A percentile compares a stretch with the other conserved stretches of the same genome.
These are phyloP conservation scores for Calonectria honghensis DNA, from an alignment of 2,329 filamentous ascomycete species.

Conservation along the genomic window DNA sequence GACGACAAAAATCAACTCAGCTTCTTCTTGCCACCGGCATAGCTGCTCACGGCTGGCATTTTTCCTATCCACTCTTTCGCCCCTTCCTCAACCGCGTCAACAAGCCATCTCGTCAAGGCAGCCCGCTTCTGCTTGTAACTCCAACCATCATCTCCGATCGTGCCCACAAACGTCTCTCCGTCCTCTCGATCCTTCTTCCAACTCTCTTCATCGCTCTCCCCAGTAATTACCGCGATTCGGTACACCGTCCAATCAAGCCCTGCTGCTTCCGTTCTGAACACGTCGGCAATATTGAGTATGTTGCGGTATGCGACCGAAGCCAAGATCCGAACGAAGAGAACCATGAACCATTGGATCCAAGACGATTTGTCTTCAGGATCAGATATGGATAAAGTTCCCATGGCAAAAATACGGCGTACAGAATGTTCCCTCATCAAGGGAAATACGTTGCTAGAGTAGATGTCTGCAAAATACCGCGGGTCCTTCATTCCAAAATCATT, in stretches of 20 bases:
- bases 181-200: constrained; percentile 26
- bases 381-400: constrained; percentile 24
- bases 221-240: constrained; percentile 1
- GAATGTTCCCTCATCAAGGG: constrained; percentile 15
- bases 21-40: constrained; percentile 22
- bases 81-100: constrained; percentile 28
- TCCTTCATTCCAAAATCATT: not conserved
- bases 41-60: constrained; percentile 28
- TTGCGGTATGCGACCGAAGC: constrained; percentile 15
- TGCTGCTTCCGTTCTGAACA: constrained; percentile 22
- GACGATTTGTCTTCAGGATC: constrained; percentile 20
- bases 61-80: constrained; percentile 29
- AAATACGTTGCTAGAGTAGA: constrained; percentile 3
- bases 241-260: constrained; percentile 30
- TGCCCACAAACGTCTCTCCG: constrained; percentile 8
- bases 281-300: constrained; percentile 18
- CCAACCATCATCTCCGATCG: constrained; percentile 29
- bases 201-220: not conserved
- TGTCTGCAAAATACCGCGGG: constrained; percentile 1
- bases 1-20: not conserved
- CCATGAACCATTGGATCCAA: constrained; percentile 20
- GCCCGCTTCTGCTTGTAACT: constrained; percentile 21
- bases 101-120: constrained; percentile 29
- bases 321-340: constrained; percentile 9
- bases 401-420: constrained; percentile 2